These are phyloP conservation scores for Russula compacta DNA, from an alignment of 768 basidiomycete species.

Conservation along the genomic window DNA sequence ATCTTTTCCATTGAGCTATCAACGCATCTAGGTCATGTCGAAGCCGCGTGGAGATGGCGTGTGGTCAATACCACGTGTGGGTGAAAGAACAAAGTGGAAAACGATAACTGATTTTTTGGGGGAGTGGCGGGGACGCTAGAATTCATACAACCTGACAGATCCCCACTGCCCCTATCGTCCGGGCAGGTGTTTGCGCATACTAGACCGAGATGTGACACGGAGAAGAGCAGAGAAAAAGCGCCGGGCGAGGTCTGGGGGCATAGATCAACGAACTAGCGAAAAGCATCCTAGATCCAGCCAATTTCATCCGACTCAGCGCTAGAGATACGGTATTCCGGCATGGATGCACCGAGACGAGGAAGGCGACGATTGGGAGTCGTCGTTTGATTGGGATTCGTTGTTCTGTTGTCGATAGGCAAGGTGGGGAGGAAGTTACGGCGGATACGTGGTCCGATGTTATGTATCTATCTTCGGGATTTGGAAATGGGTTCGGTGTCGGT, in stretches of 20 bases:
- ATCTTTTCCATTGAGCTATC: not conserved
- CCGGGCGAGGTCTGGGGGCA: not conserved
- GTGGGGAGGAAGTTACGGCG: not conserved
- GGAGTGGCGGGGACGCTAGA: not conserved
- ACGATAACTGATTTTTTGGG: not conserved
- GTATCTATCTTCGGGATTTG: not conserved
- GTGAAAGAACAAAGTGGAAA: not conserved
- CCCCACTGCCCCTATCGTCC: not conserved
- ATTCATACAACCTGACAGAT: not conserved
- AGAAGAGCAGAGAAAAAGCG: not conserved
- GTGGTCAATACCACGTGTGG: not conserved
- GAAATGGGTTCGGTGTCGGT: not conserved
- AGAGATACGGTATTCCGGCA: not conserved
- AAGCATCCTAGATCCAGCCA: not conserved
- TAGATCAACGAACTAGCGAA: not conserved
- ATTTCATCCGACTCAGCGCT: not conserved
- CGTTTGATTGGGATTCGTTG: not conserved
- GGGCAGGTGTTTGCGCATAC: not conserved
- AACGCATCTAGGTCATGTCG: not conserved
- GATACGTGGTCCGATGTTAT: not conserved
- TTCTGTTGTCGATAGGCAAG: not conserved
- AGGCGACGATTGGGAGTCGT: not conserved
- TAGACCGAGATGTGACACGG: not conserved
- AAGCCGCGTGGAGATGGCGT: conserved; percentile 4
- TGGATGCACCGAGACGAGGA: not conserved